Conservation (phyloP, 139 green algal species). For the Limnomonas spitsbergensis region DNA sequence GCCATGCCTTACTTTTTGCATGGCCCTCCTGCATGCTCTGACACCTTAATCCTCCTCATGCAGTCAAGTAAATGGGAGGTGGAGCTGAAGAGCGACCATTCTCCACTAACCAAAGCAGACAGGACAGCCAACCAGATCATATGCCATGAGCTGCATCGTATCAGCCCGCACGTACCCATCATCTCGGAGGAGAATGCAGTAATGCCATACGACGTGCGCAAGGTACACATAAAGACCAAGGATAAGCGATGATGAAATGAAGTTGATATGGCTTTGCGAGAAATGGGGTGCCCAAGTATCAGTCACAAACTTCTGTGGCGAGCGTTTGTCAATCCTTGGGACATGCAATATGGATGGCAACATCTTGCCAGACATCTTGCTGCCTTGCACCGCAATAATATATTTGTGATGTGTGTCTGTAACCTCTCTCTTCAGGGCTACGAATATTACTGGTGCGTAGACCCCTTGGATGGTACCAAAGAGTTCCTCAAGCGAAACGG, state of each 20-base stretch:
- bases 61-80: slow-evolving; percentile 54
- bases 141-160: slow-evolving; percentile 47
- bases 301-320: too few relatives aligned
- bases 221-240: too few relatives aligned
- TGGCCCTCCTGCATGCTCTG: background rate
- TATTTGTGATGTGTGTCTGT: too few relatives aligned
- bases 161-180: slow-evolving; percentile 80
- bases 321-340: too few relatives aligned
- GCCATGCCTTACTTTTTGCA: too few relatives aligned
- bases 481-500: slow-evolving; percentile 90
- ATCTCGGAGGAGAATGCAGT: slow-evolving; percentile 79
- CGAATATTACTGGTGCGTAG: slow-evolving; percentile 79
- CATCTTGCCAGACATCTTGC: too few relatives aligned
- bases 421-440: slow-evolving; percentile 60
- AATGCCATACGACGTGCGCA: slow-evolving; percentile 56
- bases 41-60: background rate
- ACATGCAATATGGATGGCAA: too few relatives aligned
- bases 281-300: too few relatives aligned
- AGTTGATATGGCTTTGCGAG: background rate
- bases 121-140: slow-evolving; percentile 73
- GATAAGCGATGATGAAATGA: background rate
- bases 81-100: slow-evolving; percentile 70
- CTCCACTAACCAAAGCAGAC: slow-evolving; percentile 76
- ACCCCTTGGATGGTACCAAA: slow-evolving; percentile 88
- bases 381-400: too few relatives aligned